These are phyloP conservation scores for Yamadazyma sp. DNA, from an alignment of 1,139 yeast species.

Conservation along the genomic window DNA sequence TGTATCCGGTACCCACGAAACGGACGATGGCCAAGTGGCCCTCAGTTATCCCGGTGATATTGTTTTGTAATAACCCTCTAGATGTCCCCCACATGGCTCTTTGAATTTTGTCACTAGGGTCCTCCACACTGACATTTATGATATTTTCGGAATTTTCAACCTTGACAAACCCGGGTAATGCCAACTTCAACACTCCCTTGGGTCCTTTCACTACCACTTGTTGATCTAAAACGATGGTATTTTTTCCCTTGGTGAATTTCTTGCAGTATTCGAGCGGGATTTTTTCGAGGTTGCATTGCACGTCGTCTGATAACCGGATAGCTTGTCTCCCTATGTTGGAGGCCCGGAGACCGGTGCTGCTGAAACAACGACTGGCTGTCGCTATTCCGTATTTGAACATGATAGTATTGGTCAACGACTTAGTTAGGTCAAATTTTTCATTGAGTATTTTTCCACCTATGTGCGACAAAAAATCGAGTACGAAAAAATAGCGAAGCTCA, in stretches of 20 bases:
- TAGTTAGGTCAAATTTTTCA: conserved; percentile 8
- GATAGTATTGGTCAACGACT: conserved; percentile 1
- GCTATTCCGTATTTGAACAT: conserved; percentile 7
- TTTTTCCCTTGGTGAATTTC: conserved; percentile 68
- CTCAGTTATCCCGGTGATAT: conserved; percentile 83
- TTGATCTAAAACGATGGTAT: conserved; percentile 57
- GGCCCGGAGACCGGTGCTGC: conserved; percentile 23
- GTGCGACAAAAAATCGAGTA: background rate
- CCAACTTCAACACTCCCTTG: conserved; percentile 62
- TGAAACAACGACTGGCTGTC: conserved; percentile 6
- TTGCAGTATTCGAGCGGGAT: conserved; percentile 49
- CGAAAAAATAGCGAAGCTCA: conserved; percentile 7
- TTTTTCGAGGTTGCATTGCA: conserved; percentile 33
- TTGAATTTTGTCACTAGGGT: conserved; percentile 65
- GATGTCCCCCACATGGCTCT: conserved; percentile 95
- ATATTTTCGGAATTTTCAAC: conserved; percentile 30
- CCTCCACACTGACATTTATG: conserved; percentile 55
- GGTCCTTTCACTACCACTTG: conserved; percentile 78
- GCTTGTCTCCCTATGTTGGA: conserved; percentile 48
- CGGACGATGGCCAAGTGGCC: conserved; percentile 87
- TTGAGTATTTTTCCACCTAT: background rate
- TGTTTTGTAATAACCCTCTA: conserved; percentile 74
- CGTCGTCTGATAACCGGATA: conserved; percentile 31
- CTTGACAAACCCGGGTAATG: conserved; percentile 71
- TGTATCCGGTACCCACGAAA: conserved; percentile 96